phyloP scores from a whole-genome alignment of 2,329 filamentous ascomycete genomes.

The Aspergillus persii region DNA sequence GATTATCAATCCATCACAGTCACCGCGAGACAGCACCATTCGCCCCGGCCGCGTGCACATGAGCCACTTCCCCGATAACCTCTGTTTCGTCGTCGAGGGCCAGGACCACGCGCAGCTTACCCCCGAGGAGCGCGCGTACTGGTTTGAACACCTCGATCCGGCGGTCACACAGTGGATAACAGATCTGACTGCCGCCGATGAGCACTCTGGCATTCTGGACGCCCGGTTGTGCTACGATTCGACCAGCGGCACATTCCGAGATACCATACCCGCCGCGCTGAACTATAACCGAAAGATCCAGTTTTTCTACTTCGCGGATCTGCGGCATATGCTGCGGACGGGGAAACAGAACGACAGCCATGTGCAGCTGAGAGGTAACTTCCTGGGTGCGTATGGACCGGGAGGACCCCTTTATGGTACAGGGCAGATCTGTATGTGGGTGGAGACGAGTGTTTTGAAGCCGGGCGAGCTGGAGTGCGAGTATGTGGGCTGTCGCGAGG shows the following conservation, averaged over 20 bases:
- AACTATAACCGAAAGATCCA: slow-evolving; percentile 15
- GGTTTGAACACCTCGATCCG: slow-evolving; percentile 13
- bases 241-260: not conserved
- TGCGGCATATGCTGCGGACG: slow-evolving; percentile 14
- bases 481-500: slow-evolving; percentile 18
- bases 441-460: slow-evolving; percentile 17
- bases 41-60: slow-evolving; percentile 4
- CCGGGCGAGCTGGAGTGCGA: slow-evolving; percentile 14
- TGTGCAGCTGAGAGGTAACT: slow-evolving; percentile 9
- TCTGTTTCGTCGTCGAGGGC: slow-evolving; percentile 18
- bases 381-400: slow-evolving; percentile 14
- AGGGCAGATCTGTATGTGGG: slow-evolving; percentile 13
- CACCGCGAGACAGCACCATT: not conserved
- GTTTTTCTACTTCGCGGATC: slow-evolving; percentile 19
- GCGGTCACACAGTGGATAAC: slow-evolving; percentile 7
- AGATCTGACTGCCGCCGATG: slow-evolving; percentile 3
- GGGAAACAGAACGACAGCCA: slow-evolving; percentile 12
- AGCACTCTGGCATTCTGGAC: slow-evolving; percentile 8
- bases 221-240: slow-evolving; percentile 12
- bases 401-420: slow-evolving; percentile 1
- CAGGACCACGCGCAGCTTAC: slow-evolving; percentile 16
- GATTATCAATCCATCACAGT: no score
- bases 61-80: slow-evolving; percentile 13
- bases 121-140: slow-evolving; percentile 7
- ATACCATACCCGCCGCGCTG: not conserved